Percentiles rank a stretch among this genome's conserved stretches.
Conservation (phyloP, 345 rosid genomes). For the Eucalyptus camaldulensis region DNA sequence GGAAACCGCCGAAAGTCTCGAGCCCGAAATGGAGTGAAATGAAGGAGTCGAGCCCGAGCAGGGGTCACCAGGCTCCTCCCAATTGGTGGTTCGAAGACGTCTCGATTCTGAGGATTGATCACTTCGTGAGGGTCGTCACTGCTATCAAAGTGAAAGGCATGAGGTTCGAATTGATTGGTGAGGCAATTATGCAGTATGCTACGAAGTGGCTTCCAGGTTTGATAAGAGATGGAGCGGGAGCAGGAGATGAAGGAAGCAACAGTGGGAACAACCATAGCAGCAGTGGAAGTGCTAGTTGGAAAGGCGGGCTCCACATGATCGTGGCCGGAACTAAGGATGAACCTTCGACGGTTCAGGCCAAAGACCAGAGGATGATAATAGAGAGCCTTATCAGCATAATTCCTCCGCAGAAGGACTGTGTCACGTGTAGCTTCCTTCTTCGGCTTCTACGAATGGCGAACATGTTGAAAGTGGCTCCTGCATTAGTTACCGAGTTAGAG, state of each 20-base stretch:
- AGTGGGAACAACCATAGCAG: conserved; percentile 35
- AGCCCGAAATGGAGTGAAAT: conserved; percentile 76
- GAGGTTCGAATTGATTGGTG: conserved; percentile 84
- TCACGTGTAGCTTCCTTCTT: conserved; percentile 82
- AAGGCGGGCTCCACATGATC: conserved; percentile 86
- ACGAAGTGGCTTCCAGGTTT: conserved; percentile 82
- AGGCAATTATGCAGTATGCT: conserved; percentile 76
- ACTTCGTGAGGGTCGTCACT: conserved; percentile 84
- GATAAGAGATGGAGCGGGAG: conserved; percentile 37
- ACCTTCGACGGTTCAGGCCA: conserved; percentile 23
- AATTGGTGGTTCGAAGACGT: conserved; percentile 99
- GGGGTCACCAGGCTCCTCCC: conserved; percentile 76
- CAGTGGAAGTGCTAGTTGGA: conserved; percentile 58
- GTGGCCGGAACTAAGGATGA: conserved; percentile 52
- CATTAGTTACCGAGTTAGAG: conserved; percentile 82
- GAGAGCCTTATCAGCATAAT: conserved; percentile 88
- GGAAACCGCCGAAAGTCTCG: conserved; percentile 52
- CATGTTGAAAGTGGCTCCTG: conserved; percentile 86
- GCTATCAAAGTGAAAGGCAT: conserved; percentile 97
- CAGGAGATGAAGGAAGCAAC: conserved; percentile 47
- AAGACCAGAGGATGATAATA: conserved; percentile 81
- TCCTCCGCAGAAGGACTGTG: conserved; percentile 86
- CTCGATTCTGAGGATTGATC: conserved; percentile 85
- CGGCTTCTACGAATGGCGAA: conserved; percentile 68
- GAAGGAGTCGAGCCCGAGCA: conserved; percentile 74